phyloP scores from a whole-genome alignment of 306 rosid species.

The Lithocarpus polystachyus region DNA sequence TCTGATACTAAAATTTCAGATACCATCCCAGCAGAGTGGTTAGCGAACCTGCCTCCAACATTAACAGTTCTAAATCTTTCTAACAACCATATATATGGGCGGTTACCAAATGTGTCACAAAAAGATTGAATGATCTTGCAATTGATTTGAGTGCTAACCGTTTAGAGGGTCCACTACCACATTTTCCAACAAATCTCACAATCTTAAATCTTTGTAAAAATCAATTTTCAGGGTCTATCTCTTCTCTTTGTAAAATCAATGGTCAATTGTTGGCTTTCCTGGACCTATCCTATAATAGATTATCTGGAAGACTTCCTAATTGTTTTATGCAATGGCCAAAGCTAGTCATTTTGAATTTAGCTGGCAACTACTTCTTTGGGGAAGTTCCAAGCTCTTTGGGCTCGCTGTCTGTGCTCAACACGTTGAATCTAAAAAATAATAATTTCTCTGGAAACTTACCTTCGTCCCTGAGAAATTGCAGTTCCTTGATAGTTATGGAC shows the following conservation, averaged over 20 bases:
- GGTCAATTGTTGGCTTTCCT: background rate
- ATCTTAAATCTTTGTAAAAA: background rate
- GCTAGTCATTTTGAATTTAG: background rate
- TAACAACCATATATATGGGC: slow-evolving; percentile 18
- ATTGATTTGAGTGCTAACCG: slow-evolving; percentile 24
- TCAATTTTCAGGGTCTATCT: background rate
- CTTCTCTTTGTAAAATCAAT: background rate
- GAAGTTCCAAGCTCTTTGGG: background rate
- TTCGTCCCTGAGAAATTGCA: background rate
- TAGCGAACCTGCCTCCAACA: no score
- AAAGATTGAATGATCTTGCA: background rate
- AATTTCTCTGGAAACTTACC: background rate
- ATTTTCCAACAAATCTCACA: background rate
- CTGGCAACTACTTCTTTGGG: background rate
- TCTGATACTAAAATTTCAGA: background rate
- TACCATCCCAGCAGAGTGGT: no score
- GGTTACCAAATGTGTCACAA: background rate
- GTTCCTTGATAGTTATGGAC: slow-evolving; percentile 1
- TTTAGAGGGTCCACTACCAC: slow-evolving; percentile 13
- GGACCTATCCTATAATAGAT: background rate
- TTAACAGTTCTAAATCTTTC: slow-evolving; percentile 8
- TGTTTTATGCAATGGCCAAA: background rate
- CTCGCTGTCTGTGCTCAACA: background rate
- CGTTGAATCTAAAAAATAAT: background rate
- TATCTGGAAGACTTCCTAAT: background rate